phyloP scores from a whole-genome alignment of 345 rosid genomes.

The Eucalyptus sp. region DNA sequence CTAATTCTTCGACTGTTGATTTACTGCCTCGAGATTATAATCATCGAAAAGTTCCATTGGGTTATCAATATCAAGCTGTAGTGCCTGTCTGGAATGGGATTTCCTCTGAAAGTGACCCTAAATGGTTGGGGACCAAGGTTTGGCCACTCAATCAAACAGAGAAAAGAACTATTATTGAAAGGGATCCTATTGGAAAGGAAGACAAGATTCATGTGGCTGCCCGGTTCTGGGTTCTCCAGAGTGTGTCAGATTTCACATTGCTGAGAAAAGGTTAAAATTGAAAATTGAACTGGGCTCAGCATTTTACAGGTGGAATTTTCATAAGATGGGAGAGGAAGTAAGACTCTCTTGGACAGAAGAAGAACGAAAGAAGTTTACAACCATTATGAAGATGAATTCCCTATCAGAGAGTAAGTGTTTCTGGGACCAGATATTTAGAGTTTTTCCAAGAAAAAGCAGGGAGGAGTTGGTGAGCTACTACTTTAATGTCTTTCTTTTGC shows the following conservation, averaged over 20 bases:
- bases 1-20: constrained; percentile 9
- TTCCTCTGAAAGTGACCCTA: constrained; percentile 37
- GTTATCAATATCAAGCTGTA: constrained; percentile 60
- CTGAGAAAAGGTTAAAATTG: constrained; percentile 33
- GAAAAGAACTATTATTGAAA: constrained; percentile 37
- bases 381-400: constrained; percentile 22
- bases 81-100: constrained; percentile 57
- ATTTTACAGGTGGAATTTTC: constrained; percentile 46
- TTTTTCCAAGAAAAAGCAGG: constrained; percentile 34
- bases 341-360: constrained; percentile 36
- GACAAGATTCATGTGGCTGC: constrained; percentile 77
- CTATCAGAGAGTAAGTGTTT: constrained; percentile 21
- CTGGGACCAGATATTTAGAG: constrained; percentile 33
- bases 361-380: constrained; percentile 42
- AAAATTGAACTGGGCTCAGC: constrained; percentile 63
- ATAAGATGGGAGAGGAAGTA: constrained; percentile 68
- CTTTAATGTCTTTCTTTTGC: constrained; percentile 64
- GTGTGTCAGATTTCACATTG: constrained; percentile 67
- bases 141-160: constrained; percentile 56
- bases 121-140: constrained; percentile 65
- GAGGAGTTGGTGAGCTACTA: constrained; percentile 61
- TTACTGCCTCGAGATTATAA: constrained; percentile 19
- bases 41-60: constrained; percentile 30
- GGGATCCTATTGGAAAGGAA: constrained; percentile 83
- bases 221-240: constrained; percentile 38